These are phyloP conservation scores for Russula griseocarnosa DNA, from an alignment of 768 basidiomycete species.

Conservation along the genomic window DNA sequence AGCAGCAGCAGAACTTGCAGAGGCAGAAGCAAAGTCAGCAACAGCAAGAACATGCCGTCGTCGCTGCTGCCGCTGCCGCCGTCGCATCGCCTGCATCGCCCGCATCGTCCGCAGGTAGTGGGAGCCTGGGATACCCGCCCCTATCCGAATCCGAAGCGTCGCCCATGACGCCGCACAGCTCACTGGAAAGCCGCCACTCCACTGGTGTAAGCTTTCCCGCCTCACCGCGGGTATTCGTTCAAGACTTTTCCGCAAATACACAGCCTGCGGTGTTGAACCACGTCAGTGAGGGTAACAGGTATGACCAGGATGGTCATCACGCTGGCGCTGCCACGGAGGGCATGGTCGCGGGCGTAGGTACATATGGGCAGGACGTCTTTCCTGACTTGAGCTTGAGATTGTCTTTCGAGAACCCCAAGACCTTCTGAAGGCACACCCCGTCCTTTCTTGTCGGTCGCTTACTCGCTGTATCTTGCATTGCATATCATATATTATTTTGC, in stretches of 20 bases:
- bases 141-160: slow-evolving; percentile 22
- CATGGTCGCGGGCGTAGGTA: background rate
- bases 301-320: background rate
- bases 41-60: background rate
- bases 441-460: background rate
- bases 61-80: background rate
- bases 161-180: slow-evolving; percentile 24
- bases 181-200: slow-evolving; percentile 8
- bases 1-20: slow-evolving; percentile 2
- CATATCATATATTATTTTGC: background rate
- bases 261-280: background rate
- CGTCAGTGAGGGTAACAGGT: background rate
- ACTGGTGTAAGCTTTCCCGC: background rate
- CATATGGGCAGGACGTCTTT: slow-evolving; percentile 16
- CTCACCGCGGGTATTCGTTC: slow-evolving; percentile 1
- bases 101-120: slow-evolving; percentile 19
- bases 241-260: background rate
- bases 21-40: background rate
- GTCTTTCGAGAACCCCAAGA: background rate
- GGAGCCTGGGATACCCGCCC: slow-evolving; percentile 3
- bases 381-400: background rate
- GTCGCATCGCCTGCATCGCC: slow-evolving; percentile 16
- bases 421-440: slow-evolving; percentile 8
- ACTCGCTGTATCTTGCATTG: background rate
- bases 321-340: background rate